phyloP scores from a whole-genome alignment of 345 rosid genomes.

The Firmiana major region DNA sequence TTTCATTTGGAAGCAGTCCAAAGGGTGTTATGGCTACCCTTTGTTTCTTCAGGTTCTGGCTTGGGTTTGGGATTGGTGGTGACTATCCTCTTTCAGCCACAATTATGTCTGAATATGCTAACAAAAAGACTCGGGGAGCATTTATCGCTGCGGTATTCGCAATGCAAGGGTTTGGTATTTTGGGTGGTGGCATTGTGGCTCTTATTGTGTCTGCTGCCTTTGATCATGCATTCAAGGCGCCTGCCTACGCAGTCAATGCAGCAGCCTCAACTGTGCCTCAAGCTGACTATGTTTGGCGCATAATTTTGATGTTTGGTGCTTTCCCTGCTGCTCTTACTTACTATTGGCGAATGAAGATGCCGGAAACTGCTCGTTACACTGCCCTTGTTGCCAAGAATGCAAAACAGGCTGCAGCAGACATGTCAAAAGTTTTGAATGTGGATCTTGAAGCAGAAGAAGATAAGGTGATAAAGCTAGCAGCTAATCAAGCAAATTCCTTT shows the following conservation, averaged over 20 bases:
- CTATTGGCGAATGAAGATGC: conserved; percentile 43
- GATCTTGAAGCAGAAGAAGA: conserved; percentile 40
- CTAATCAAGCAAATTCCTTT: conserved; percentile 10
- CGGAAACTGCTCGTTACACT: conserved; percentile 42
- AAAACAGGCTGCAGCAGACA: conserved; percentile 42
- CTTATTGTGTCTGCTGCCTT: conserved; percentile 21
- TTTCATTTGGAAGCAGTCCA: conserved; percentile 24
- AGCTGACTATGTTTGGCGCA: conserved; percentile 44
- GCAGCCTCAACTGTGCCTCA: conserved; percentile 18
- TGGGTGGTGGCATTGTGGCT: conserved; percentile 21
- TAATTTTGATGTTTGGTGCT: conserved; percentile 36
- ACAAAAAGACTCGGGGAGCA: conserved; percentile 28
- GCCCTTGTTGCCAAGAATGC: conserved; percentile 47
- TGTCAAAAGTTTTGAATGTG: conserved; percentile 43
- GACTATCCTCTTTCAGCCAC: conserved; percentile 37
- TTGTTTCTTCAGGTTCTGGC: conserved; percentile 43
- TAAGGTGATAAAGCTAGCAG: neutral
- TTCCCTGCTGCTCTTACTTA: conserved; percentile 33
- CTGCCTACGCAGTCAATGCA: neutral
- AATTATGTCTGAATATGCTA: conserved; percentile 37
- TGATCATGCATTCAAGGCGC: conserved; percentile 15
- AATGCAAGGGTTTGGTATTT: conserved; percentile 29
- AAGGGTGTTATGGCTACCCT: conserved; percentile 35
- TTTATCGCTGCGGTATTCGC: conserved; percentile 25
- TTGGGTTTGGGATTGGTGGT: conserved; percentile 35